A percentile compares a stretch with the other conserved stretches of the same genome.
Evolutionary conservation across 805 yeast species (phyloP).

Genomic region (Lipomyces oligophaga): DNA sequence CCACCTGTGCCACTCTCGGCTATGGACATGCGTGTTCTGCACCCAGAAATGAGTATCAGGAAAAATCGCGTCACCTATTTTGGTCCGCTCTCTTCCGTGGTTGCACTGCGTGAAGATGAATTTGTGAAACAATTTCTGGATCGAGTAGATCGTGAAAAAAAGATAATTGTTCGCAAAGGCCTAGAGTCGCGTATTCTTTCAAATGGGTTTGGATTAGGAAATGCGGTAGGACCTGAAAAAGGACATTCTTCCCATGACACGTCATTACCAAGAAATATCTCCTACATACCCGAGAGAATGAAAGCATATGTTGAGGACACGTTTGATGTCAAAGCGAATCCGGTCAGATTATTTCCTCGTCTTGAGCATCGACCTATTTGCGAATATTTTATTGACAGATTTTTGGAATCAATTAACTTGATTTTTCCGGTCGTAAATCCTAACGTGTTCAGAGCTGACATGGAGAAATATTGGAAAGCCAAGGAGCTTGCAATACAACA

Average conservation of each 20-base stretch:
- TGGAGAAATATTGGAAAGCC: slow-evolving; percentile 22
- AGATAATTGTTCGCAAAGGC: slow-evolving; percentile 2
- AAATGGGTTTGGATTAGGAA: slow-evolving; percentile 2
- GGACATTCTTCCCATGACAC: slow-evolving; percentile 1
- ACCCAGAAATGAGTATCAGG: slow-evolving; percentile 20
- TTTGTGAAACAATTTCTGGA: slow-evolving; percentile 10
- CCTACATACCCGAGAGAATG: slow-evolving; percentile 8
- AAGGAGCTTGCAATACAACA: slow-evolving; percentile 5
- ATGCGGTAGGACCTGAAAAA: background rate
- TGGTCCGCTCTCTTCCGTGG: slow-evolving; percentile 20
- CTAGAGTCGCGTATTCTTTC: slow-evolving; percentile 13
- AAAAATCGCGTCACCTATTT: slow-evolving; percentile 19
- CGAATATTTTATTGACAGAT: slow-evolving; percentile 28
- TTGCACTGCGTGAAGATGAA: slow-evolving; percentile 19
- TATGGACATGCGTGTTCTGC: slow-evolving; percentile 11
- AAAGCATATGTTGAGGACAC: background rate
- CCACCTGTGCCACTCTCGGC: slow-evolving; percentile 8
- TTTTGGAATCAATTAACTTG: slow-evolving; percentile 20
- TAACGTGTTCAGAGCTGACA: slow-evolving; percentile 16
- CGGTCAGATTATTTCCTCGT: slow-evolving; percentile 17
- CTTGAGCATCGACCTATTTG: slow-evolving; percentile 29
- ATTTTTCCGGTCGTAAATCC: slow-evolving; percentile 29
- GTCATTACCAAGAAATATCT: slow-evolving; percentile 6
- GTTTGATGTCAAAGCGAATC: slow-evolving; percentile 5
- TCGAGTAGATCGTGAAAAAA: slow-evolving; percentile 12